Base-by-base conservation (phyloP, 116 monocot species). In the Iris pallida region DNA sequence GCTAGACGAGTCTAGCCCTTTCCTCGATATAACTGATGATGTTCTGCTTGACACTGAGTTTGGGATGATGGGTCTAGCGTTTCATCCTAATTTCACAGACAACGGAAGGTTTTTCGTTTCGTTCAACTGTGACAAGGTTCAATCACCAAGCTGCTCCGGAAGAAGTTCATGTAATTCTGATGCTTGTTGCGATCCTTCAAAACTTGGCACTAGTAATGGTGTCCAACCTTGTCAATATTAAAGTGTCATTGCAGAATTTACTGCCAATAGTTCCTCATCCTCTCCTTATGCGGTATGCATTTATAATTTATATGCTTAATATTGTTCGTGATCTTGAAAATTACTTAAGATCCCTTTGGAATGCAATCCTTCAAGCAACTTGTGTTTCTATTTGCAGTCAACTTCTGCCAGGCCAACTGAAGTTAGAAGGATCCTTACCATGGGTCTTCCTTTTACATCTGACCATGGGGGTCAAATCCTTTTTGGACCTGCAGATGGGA, bases 391-490 rank as follows among this genome's bases (percentile, higher is more conserved):
- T 41, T 17, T 47, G 46, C 49, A 96, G 92, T 88, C 78, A 70
- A 78, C 90, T 62, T 48, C 64, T 78, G 98, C 98, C 7, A 79
- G 60, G 16, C 76, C 98, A 40, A 62, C 65, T 45, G 98, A 98
- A 84, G 93, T 93, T 12, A 75, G 93, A 66, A 92, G 90, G 65
- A 90, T 98, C 51, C 80, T 98, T 55, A 88, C 98, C 2, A 86
- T 98, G 83, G 98, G 98, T 11, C 84, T 98, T 59, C 98, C 93
- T 43, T 88, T 18, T 75, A 63, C 81, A 63, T 71, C 83, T 65
- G 75, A 88, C 43, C 90, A 92, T 83, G 98, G 75, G 43, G 98
- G 98, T 17, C 98, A 98, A 70, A 98, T 98, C 75, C 87, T 98
- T 30, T 93, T 98, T 57, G 93, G 98, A 57, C 98, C 98, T 10